Base-by-base conservation (phyloP, 176 grass and related monocot genomes). In the Phoenix dactylifera region DNA sequence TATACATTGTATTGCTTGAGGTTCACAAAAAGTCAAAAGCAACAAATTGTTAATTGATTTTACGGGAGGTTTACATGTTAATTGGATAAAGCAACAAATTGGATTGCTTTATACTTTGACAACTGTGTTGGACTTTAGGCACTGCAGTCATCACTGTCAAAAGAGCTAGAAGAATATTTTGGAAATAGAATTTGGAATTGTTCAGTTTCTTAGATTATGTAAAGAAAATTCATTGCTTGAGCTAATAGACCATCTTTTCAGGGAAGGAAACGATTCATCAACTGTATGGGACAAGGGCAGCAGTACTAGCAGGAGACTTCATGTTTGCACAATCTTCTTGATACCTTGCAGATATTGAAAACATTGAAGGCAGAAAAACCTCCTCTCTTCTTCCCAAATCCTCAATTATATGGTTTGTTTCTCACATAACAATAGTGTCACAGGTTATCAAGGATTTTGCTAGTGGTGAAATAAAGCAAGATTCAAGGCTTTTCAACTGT, bases 401-500 rank as follows among this genome's bases (percentile, higher is more conserved):
- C 5, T 44, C 32, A 12, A 44, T 44, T 16, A 0, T 0, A n/a
- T 0, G 7, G 4, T 58, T 54, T 57, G 7, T 2, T 29, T 53
- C 12, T 39, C 15, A 68, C 50, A 17, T 20, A 3, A 7, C 1
- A 4, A 19, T 19, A 39, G 25, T 59, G 50, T 63, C 25, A 70
- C 70, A 98, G 87, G 93, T 98, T 58, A 98, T 88, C 57, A 98
- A 98, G 70, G 93, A 98, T 74, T 92, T 98, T 62, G 93, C 87
- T 3, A 98, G 76, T 1, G 93, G 93, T 1, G 93, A 98, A 72
- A 98, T 92, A 71, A 92, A 92, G 17, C 93, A 98, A 79, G 78
- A 76, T 10, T 98, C 84, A 0, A 79, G 81, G 4, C 87, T 98
- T 2, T 89, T 89, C 7, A 69, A 92, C 57, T 92, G 88, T 1